phyloP scores from a whole-genome alignment of 768 basidiomycete species.

The Amanita inopinata region DNA sequence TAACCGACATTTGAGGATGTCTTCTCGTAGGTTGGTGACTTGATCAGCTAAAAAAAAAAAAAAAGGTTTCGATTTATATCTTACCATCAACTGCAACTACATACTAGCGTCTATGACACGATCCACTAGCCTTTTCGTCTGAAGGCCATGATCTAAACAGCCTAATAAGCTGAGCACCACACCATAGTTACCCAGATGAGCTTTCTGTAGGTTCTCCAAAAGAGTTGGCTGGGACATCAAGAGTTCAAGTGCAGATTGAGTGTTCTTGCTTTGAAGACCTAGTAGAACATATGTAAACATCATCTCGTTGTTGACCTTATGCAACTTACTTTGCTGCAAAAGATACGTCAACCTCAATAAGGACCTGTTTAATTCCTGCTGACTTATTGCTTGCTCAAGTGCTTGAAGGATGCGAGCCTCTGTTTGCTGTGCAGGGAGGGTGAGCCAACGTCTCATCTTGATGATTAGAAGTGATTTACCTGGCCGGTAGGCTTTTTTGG shows the following conservation, averaged over 20 bases:
- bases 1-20: conserved; percentile 73
- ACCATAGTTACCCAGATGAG: conserved; percentile 87
- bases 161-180: conserved; percentile 86
- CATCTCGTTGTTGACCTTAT: background rate
- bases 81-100: conserved; percentile 10
- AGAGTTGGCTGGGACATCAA: conserved; percentile 73
- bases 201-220: conserved; percentile 81
- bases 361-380: conserved; percentile 71
- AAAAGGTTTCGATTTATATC: no score
- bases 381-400: conserved; percentile 66
- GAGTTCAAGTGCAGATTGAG: conserved; percentile 76
- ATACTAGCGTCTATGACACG: conserved; percentile 69
- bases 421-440: no score
- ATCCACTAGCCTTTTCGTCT: conserved; percentile 86
- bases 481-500: background rate
- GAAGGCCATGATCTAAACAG: conserved; percentile 80
- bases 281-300: background rate
- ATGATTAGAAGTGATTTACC: background rate
- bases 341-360: conserved; percentile 72
- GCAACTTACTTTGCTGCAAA: conserved; percentile 59
- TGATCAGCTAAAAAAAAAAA: conserved; percentile 66
- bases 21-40: conserved; percentile 85
- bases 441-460: background rate
- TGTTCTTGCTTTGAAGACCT: conserved; percentile 59
- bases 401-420: conserved; percentile 53